Base-by-base conservation (phyloP, 768 basidiomycete genomes). In the Amanita muscaria region DNA sequence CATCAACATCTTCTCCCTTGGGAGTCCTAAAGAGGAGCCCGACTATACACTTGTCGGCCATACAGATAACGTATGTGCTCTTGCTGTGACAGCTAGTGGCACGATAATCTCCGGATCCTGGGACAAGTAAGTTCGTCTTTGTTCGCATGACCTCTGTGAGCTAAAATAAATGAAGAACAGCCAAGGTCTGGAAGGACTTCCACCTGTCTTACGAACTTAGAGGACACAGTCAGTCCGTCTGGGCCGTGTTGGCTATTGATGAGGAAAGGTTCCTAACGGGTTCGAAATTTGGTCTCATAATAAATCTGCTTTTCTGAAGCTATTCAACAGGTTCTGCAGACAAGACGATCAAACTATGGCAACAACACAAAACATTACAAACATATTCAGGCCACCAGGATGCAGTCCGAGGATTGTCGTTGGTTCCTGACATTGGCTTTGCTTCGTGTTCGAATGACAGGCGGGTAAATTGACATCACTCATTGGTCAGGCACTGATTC, bases 371-470 rank as follows among this genome's bases (percentile, higher is more conserved):
- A 61, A 67, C 64, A 19, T 51, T 90, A 8, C 77, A 77, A 34
- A 88, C 83, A 8, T 98, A 79, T 59, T 70, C 70, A 29, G 94
- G 93, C 2, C 96, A 99, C 61, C 79, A 74, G 49, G 92, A 94
- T 56, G 90, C 90, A 34, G 94, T 99, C 14, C 81, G 96, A 50
- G 86, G 83, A 5, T 64, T 99, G 25, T 79, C 84, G 2, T 60
- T 87, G 41, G 70, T 93, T 19, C 80, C 83, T 11, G 85, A 90
- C 57, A 79, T 89, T 50, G 88, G 91, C 5, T 99, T 99, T 60
- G 96, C 88, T 39, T 96, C 90, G 33, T 94, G 88, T 51, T 88
- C 87, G 12, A 98, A 99, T 55, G 96, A 99, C 60, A 88, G 85
- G 88, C 87, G 46, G 49, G 67, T 56, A 10, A 36, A 24, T 3